Base-by-base conservation (phyloP, 805 yeast species). In the Candida ipomoeae region DNA sequence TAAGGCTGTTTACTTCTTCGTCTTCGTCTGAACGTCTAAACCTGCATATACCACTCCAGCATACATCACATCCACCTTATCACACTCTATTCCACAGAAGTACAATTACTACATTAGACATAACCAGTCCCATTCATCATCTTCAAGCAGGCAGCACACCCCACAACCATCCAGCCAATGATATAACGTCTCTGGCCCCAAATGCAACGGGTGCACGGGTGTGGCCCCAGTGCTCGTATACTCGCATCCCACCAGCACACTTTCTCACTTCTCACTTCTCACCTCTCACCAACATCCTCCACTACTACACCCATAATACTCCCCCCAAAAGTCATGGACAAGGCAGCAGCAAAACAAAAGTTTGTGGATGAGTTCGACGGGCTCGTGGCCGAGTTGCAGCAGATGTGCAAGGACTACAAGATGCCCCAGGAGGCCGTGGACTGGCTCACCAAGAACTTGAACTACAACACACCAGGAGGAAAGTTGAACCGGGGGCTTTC, bases 401-500 rank as follows among this genome's bases (percentile, higher is more conserved):
- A 78, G 18, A 79, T 83, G 44, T 72, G 88, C 52, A 70, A 68
- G 41, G 73, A 73, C 46, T 88, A 89, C 70, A 88, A 89, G 50
- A 87, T 94, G 83, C 89, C 96, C 31, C 70, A 76, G 48, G 94
- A 87, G 55, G 97, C 97, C 36, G 79, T 87, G 50, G 81, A 79
- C 26, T 94, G 99, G 98, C 89, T 82, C 70, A 80, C 77, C 58
- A 78, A 78, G 57, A 83, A 76, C 57, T 73, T 92, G 65, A 72
- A 84, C 61, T 87, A 92, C 76, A 94, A 94, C 75, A 84, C 96
- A 5, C 92, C 96, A 51, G 97, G 97, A 53, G 99, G 99, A 46
- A 94, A 94, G 70, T 79, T 90, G 65, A 94, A 94, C 80, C 82
- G 99, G 67, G 99, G 99, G 32, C 73, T 94, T 51, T 89, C 97